phyloP scores from a whole-genome alignment of 2,329 filamentous ascomycete genomes.

The Diplocarpon mali region DNA sequence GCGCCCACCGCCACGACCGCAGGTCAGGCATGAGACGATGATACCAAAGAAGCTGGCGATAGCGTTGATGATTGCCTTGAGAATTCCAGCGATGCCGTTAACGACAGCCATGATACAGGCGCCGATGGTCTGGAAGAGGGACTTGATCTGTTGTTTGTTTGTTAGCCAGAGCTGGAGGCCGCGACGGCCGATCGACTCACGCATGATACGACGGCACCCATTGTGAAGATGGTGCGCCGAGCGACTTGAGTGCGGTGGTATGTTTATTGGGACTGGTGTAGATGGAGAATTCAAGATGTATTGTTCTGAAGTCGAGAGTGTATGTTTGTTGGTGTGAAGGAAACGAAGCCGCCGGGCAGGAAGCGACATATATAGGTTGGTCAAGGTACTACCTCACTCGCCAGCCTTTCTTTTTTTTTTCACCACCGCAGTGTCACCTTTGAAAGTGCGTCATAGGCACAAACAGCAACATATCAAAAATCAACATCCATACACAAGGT shows the following conservation, averaged over 20 bases:
- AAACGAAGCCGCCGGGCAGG: not conserved
- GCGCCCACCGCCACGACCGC: constrained; percentile 26
- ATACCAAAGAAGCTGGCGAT: constrained; percentile 28
- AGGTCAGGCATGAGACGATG: constrained; percentile 29
- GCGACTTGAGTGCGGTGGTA: constrained; percentile 10
- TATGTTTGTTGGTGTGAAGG: constrained; percentile 4
- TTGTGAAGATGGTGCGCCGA: constrained; percentile 20
- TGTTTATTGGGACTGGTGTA: constrained; percentile 3
- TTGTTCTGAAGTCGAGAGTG: constrained; percentile 5
- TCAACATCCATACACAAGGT: too few species aligned
- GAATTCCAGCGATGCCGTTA: constrained; percentile 37
- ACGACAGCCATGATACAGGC: constrained; percentile 36
- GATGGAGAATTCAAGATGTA: constrained; percentile 3
- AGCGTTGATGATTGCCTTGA: constrained; percentile 25
- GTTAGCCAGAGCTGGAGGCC: constrained; percentile 6
- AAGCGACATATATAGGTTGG: constrained; percentile 1
- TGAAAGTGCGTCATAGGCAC: constrained; percentile 4
- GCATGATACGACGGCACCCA: constrained; percentile 30
- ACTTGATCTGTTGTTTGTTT: constrained; percentile 19
- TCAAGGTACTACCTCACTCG: too few species aligned
- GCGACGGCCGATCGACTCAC: constrained; percentile 17
- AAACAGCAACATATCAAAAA: not conserved
- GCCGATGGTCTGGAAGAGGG: constrained; percentile 26
- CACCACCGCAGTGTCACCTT: constrained; percentile 1
- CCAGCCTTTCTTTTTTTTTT: too few species aligned